A percentile compares a stretch with the other conserved stretches of the same genome.
These are phyloP conservation scores for Apostasia ramifera DNA, from an alignment of 106 monocot genomes.

Conservation along the genomic window DNA sequence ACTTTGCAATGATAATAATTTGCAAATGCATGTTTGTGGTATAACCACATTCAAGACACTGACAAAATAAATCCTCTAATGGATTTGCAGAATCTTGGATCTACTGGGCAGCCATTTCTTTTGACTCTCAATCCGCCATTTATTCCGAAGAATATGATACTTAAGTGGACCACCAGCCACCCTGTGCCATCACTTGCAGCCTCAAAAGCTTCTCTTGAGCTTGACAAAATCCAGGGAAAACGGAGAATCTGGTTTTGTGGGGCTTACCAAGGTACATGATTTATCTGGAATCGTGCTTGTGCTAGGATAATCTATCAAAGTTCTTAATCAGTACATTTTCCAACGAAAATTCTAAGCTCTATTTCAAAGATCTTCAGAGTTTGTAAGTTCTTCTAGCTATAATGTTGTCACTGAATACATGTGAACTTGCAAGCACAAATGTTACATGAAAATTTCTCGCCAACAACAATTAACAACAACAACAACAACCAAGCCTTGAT, in stretches of 20 bases:
- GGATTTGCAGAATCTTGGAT: conserved; percentile 58
- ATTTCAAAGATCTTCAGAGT: no score
- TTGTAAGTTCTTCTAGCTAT: no score
- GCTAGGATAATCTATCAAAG: no score
- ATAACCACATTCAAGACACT: neutral
- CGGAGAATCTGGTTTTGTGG: conserved; percentile 93
- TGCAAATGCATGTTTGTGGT: neutral
- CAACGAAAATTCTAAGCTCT: no score
- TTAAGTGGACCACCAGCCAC: conserved; percentile 80
- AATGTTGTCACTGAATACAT: no score
- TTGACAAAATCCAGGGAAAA: conserved; percentile 69
- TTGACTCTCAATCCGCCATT: conserved; percentile 76
- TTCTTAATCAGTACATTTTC: no score
- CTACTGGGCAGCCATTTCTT: conserved; percentile 38
- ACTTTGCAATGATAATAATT: no score
- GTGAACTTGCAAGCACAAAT: no score
- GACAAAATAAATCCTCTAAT: neutral
- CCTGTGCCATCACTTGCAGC: conserved; percentile 88
- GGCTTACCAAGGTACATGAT: conserved; percentile 69
- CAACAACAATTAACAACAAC: no score
- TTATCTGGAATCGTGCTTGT: neutral
- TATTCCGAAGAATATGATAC: conserved; percentile 37
- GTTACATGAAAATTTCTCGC: no score
- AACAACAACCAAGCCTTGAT: no score
- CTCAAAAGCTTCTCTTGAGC: conserved; percentile 73